Evolutionary conservation across 495 filamentous ascomycete genomes (phyloP).

Genomic region (Parathielavia appendiculata): DNA sequence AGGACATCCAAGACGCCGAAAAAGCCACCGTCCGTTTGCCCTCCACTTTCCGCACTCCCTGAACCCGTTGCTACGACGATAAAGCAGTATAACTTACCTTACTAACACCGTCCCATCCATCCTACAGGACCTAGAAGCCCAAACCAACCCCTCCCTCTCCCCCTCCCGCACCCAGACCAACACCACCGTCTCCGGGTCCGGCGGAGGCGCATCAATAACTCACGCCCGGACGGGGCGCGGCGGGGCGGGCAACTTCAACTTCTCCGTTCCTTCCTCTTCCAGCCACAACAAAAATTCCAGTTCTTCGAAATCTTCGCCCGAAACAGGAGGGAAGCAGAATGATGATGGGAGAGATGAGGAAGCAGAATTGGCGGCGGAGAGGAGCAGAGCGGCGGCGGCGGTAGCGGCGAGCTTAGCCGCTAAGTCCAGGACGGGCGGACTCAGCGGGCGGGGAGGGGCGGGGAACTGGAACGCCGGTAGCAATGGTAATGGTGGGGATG

Average conservation of each 20-base stretch:
- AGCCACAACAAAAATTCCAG: too few relatives aligned
- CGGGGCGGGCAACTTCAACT: constrained; percentile 50
- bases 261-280: background rate
- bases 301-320: constrained; percentile 27
- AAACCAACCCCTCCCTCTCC: constrained; percentile 20
- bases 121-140: constrained; percentile 44
- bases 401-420: constrained; percentile 23
- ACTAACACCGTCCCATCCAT: constrained; percentile 2
- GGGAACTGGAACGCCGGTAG: constrained; percentile 48
- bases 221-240: constrained; percentile 55
- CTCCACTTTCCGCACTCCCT: constrained; percentile 21
- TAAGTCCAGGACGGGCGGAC: constrained; percentile 14
- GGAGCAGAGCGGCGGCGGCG: constrained; percentile 20
- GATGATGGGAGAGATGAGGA: background rate
- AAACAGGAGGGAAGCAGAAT: constrained; percentile 17
- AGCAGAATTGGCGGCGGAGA: too few relatives aligned
- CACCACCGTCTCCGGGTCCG: constrained; percentile 9
- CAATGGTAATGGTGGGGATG: constrained; percentile 7
- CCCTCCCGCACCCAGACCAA: constrained; percentile 7
- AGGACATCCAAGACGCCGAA: constrained; percentile 46
- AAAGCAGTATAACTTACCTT: background rate
- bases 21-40: constrained; percentile 26
- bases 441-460: constrained; percentile 52
- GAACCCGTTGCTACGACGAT: too few relatives aligned
- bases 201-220: background rate